Conservation (phyloP, 495 filamentous ascomycete species). For the Hypoxylon cercidicola region DNA sequence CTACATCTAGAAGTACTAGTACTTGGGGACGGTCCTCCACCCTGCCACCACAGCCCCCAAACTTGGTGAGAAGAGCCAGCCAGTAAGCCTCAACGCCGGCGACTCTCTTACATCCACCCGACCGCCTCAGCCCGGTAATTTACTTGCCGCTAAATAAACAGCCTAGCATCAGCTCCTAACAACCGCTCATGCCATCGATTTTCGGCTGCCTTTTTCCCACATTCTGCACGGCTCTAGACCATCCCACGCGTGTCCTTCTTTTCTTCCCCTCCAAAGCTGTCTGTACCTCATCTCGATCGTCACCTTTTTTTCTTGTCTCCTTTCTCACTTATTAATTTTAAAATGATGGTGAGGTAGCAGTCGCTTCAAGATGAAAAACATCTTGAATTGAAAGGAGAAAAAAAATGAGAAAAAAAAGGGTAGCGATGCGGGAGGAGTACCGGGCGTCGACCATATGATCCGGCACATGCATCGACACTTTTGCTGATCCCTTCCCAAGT, state of each 20-base stretch:
- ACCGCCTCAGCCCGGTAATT: constrained; percentile 46
- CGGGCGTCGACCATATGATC: constrained; percentile 44
- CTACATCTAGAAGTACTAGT: constrained; percentile 6
- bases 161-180: constrained; percentile 44
- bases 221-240: constrained; percentile 43
- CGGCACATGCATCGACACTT: constrained; percentile 41
- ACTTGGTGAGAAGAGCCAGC: constrained; percentile 16
- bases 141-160: constrained; percentile 40
- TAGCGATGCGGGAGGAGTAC: constrained; percentile 33
- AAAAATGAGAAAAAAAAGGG: constrained; percentile 8
- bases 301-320: constrained; percentile 5
- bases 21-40: background rate
- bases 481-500: constrained; percentile 40
- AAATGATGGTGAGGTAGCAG: constrained; percentile 36
- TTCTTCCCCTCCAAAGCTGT: constrained; percentile 9
- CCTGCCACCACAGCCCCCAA: constrained; percentile 8
- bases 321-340: constrained; percentile 34
- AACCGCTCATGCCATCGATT: constrained; percentile 35
- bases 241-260: constrained; percentile 35
- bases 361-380: constrained; percentile 19
- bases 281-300: constrained; percentile 30
- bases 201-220: constrained; percentile 41
- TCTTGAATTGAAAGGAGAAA: too few relatives aligned
- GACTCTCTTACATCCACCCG: constrained; percentile 27
- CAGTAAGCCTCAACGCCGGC: constrained; percentile 38